A percentile compares a stretch with the other conserved stretches of the same genome.
These are phyloP conservation scores for Tylopilus intermedius DNA, from an alignment of 768 basidiomycete species.

Conservation along the genomic window DNA sequence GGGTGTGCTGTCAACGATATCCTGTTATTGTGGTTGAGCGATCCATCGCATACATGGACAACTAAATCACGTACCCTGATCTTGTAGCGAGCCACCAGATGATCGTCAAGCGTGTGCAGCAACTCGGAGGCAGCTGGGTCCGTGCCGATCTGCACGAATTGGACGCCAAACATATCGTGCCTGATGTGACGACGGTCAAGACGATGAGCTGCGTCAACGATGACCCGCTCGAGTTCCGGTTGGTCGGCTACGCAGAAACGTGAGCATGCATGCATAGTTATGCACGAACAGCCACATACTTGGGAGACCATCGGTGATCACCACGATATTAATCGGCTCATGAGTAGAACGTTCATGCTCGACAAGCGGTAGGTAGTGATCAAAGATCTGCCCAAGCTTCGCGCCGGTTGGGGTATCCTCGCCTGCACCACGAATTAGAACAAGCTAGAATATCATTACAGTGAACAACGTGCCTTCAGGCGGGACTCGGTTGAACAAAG, in stretches of 20 bases:
- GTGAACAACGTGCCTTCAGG: constrained; percentile 18
- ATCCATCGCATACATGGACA: not conserved
- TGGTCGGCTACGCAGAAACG: constrained; percentile 23
- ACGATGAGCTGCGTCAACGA: constrained; percentile 36
- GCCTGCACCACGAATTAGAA: constrained; percentile 9
- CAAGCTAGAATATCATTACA: not conserved
- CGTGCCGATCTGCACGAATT: constrained; percentile 45
- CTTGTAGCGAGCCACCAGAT: constrained; percentile 28
- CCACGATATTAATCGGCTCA: constrained; percentile 34
- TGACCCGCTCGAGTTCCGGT: constrained; percentile 22
- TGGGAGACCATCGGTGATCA: constrained; percentile 39
- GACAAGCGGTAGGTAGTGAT: constrained; percentile 32
- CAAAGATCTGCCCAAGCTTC: constrained; percentile 34
- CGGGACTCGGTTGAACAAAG: constrained; percentile 23
- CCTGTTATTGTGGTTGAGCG: constrained; percentile 22
- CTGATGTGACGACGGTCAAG: constrained; percentile 35
- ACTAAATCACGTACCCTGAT: constrained; percentile 22
- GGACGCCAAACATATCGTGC: constrained; percentile 39
- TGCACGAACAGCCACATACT: constrained; percentile 25
- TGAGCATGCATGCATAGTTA: not conserved
- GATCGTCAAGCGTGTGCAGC: constrained; percentile 38
- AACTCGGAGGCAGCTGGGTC: constrained; percentile 35
- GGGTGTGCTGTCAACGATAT: constrained; percentile 45
- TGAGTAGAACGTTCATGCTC: constrained; percentile 27
- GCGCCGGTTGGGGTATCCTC: constrained; percentile 37